These are phyloP conservation scores for Candida takata DNA, from an alignment of 805 yeast species.

Conservation along the genomic window DNA sequence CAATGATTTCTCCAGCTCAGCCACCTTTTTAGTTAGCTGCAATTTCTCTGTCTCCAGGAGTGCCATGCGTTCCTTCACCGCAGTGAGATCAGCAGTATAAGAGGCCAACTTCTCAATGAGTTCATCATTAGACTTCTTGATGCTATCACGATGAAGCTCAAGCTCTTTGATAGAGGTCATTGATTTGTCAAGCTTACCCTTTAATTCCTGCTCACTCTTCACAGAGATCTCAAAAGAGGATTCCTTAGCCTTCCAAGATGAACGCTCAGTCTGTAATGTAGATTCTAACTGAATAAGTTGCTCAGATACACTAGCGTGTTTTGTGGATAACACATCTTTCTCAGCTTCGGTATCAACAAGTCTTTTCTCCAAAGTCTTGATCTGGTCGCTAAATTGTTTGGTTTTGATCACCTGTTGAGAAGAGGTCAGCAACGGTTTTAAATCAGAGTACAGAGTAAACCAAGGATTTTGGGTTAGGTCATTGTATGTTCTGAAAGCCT, in stretches of 20 bases:
- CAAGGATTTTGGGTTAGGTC: slow-evolving; percentile 56
- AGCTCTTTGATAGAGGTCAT: slow-evolving; percentile 20
- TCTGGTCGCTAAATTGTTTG: slow-evolving; percentile 48
- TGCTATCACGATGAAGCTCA: slow-evolving; percentile 21
- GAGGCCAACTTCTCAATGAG: slow-evolving; percentile 19
- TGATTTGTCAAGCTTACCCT: slow-evolving; percentile 20
- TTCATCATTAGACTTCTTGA: slow-evolving; percentile 23
- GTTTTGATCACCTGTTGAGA: slow-evolving; percentile 53
- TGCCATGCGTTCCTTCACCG: slow-evolving; percentile 17
- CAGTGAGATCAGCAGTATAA: slow-evolving; percentile 23
- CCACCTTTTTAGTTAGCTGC: slow-evolving; percentile 12
- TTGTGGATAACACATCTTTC: slow-evolving; percentile 23
- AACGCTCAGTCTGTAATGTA: slow-evolving; percentile 33
- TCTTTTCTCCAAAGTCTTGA: slow-evolving; percentile 43
- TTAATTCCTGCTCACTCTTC: slow-evolving; percentile 30
- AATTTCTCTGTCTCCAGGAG: slow-evolving; percentile 20
- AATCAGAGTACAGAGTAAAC: slow-evolving; percentile 63
- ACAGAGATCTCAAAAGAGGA: slow-evolving; percentile 36
- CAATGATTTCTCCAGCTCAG: slow-evolving; percentile 16
- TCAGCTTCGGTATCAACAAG: slow-evolving; percentile 32
- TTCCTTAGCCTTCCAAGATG: slow-evolving; percentile 40
- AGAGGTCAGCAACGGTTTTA: slow-evolving; percentile 71
- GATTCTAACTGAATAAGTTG: slow-evolving; percentile 27
- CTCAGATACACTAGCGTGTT: slow-evolving; percentile 22
- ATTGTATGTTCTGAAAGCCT: slow-evolving; percentile 49